Evolutionary conservation across 2,329 filamentous ascomycete species (phyloP), one percentile per base, ranked within the genome.

Genomic region (Pezicula carpinea): DNA sequence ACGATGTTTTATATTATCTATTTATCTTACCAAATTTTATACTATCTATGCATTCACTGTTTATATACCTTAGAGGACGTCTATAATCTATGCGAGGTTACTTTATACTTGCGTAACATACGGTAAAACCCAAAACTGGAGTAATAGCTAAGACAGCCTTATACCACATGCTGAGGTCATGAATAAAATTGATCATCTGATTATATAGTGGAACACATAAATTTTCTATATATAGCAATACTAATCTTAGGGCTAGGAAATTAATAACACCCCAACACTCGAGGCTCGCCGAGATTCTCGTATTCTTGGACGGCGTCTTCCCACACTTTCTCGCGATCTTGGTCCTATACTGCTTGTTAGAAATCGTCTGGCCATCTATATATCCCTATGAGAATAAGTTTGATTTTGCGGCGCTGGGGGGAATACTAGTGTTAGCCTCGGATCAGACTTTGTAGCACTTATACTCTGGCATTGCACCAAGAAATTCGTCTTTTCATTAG

Each of bases 301-400:
- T 26, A 40, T 23, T 40, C 38, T 40, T 26, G 18, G 6, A 23
- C 19, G 8, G 22, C 22, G 11, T 40, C 38, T 15, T 21, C 22
- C 38, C 38, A 40, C 19, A 26, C 22, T 22, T 23, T 10, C 11
- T 40, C 38, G n/a, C 38, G 18, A 22, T 23, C 38, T 26, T 23
- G 38, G 22, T 40, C 38, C 38, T 19, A 40, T 26, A 11, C 19
- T 22, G 38, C 19, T 26, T 40, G 18, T n/a, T 40, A 19, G 22
- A 40, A 40, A 23, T 40, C 15, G 19, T 40, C 38, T 11, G 38
- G 38, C 38, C 38, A 40, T 23, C 38, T 19, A 40, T 40, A 40
- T 26, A 19, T 40, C n/a, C 38, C 38, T 22, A 15, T 23, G n/a
- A 40, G 38, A 40, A 15, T 23, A 40, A 22, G 38, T 19, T 40